Evolutionary conservation across 1,284 basidiomycete species (phyloP).

Genomic region (Thecaphora thlaspeos): DNA sequence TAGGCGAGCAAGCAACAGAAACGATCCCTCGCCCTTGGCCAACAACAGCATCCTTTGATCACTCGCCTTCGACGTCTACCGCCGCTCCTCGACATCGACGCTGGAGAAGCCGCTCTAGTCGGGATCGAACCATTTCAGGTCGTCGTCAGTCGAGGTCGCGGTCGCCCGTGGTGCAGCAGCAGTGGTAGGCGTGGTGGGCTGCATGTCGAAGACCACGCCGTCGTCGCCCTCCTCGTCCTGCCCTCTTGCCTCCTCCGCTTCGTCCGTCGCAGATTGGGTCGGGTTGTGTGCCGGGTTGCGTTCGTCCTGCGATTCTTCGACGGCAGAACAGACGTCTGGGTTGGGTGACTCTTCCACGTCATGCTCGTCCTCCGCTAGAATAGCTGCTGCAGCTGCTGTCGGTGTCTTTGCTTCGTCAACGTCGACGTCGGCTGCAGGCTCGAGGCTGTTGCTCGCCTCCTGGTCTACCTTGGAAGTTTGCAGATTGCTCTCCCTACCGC

Average conservation of each 20-base stretch:
- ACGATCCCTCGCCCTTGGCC: too few relatives aligned
- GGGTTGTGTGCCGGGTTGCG: too few relatives aligned
- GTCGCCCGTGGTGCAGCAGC: too few relatives aligned
- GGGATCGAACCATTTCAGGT: constrained; percentile 43
- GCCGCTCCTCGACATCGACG: constrained; percentile 5
- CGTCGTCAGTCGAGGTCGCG: constrained; percentile 5
- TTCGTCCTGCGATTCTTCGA: background rate
- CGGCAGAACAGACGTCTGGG: too few relatives aligned
- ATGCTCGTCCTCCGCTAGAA: background rate
- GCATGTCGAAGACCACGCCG: background rate
- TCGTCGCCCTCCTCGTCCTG: constrained; percentile 6
- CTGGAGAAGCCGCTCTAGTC: constrained; percentile 32
- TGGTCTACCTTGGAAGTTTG: too few relatives aligned
- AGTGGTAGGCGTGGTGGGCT: background rate
- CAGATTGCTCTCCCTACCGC: constrained; percentile 14
- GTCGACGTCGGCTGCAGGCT: too few relatives aligned
- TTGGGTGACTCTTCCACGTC: background rate
- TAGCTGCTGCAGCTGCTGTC: too few relatives aligned
- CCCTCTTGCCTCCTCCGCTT: background rate
- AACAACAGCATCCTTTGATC: too few relatives aligned
- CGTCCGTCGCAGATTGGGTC: too few relatives aligned
- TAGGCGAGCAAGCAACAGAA: too few relatives aligned
- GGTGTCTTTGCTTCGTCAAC: background rate
- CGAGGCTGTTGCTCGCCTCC: too few relatives aligned
- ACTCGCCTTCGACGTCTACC: too few relatives aligned